phyloP scores from a whole-genome alignment of 1,139 yeast genomes.

The Entelexis sorbosivorans region DNA sequence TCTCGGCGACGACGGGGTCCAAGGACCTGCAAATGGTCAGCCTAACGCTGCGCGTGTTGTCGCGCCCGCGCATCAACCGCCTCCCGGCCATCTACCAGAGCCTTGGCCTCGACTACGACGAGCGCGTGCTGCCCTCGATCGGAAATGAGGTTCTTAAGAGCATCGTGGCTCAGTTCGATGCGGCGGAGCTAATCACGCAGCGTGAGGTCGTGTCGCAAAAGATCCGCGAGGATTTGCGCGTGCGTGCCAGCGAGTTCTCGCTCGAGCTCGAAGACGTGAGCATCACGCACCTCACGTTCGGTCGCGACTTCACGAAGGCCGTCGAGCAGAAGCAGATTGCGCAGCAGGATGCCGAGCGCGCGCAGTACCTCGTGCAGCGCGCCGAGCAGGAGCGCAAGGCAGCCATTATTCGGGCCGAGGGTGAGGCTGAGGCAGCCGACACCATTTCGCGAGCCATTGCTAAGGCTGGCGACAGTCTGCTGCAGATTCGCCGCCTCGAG shows the following conservation, averaged over 20 bases:
- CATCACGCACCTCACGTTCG: conserved; percentile 96
- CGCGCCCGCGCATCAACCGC: conserved; percentile 78
- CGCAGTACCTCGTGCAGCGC: conserved; percentile 83
- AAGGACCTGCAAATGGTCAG: conserved; percentile 95
- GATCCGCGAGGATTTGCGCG: conserved; percentile 76
- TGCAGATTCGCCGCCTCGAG: conserved; percentile 88
- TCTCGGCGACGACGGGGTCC: conserved; percentile 91
- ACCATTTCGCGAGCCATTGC: conserved; percentile 84
- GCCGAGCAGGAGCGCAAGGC: conserved; percentile 98
- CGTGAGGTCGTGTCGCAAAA: conserved; percentile 88
- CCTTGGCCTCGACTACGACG: conserved; percentile 91
- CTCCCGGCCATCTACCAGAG: conserved; percentile 80
- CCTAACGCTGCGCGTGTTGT: conserved; percentile 81
- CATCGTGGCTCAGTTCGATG: conserved; percentile 96
- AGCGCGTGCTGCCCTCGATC: conserved; percentile 91
- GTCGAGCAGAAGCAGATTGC: conserved; percentile 99
- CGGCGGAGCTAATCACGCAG: conserved; percentile 94
- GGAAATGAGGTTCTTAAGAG: conserved; percentile 93
- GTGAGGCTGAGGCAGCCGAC: conserved; percentile 98
- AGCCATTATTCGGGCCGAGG: conserved; percentile 91
- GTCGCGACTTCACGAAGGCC: conserved; percentile 93
- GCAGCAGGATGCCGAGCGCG: conserved; percentile 98
- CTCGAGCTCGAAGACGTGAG: conserved; percentile 93
- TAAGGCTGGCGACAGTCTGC: conserved; percentile 92
- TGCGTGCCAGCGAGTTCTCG: conserved; percentile 78